Evolutionary conservation across 768 basidiomycete species (phyloP).

Genomic region (Rhodotorula diobovata): DNA sequence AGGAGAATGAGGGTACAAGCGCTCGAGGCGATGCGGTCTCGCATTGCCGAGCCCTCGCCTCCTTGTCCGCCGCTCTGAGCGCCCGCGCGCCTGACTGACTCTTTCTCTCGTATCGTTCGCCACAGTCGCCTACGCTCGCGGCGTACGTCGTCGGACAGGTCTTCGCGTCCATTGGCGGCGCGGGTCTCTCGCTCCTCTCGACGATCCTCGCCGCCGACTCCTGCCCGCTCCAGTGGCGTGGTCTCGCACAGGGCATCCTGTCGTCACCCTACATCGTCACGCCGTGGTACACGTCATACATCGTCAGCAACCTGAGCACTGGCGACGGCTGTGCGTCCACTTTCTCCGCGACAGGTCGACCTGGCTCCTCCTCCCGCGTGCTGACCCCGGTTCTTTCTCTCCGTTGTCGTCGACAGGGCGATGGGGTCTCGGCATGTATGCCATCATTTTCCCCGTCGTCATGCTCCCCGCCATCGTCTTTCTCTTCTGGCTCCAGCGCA

Average conservation of each 20-base stretch:
- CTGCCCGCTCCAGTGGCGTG: conserved; percentile 47
- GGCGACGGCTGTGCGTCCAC: not conserved
- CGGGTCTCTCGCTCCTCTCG: conserved; percentile 43
- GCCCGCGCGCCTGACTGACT: not conserved
- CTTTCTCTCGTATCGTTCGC: too few relatives aligned
- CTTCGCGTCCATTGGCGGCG: conserved; percentile 43
- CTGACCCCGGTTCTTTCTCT: too few relatives aligned
- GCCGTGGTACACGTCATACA: conserved; percentile 36
- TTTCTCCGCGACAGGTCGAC: not conserved
- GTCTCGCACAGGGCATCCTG: conserved; percentile 43
- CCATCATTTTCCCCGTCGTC: conserved; percentile 20
- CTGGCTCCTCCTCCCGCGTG: too few relatives aligned
- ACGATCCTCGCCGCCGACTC: conserved; percentile 46
- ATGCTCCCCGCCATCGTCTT: conserved; percentile 3
- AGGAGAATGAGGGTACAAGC: too few relatives aligned
- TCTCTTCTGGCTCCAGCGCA: conserved; percentile 13
- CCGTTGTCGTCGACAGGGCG: not conserved
- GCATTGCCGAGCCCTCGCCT: too few relatives aligned
- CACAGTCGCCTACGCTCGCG: conserved; percentile 31
- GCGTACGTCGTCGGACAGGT: conserved; percentile 43
- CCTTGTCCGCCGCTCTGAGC: too few relatives aligned
- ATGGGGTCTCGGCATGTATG: conserved; percentile 5
- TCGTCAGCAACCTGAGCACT: not conserved
- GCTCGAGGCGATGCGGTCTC: too few relatives aligned
- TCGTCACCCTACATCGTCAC: conserved; percentile 44